A percentile compares a stretch with the other conserved stretches of the same genome.
Conservation (phyloP, 1,284 basidiomycete species). For the Ganoderma resinaceum region DNA sequence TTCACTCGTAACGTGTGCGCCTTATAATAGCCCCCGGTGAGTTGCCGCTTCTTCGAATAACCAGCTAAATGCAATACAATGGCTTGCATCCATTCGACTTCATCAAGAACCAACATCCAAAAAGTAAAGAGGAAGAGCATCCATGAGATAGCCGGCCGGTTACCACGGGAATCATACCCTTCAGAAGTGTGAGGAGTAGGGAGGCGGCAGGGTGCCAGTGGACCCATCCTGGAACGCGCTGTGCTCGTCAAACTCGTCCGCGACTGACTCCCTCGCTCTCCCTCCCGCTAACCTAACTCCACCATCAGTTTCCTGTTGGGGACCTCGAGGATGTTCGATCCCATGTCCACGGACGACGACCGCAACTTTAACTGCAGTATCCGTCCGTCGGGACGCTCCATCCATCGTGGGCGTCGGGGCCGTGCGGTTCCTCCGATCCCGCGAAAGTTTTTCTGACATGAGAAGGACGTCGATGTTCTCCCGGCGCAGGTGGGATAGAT, state of each 20-base stretch:
- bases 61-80: too few relatives aligned
- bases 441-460: not conserved
- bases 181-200: not conserved
- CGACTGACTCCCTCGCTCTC: not conserved
- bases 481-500: not conserved
- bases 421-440: not conserved
- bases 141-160: too few relatives aligned
- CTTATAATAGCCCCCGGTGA: too few relatives aligned
- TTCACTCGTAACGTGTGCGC: too few relatives aligned
- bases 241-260: not conserved
- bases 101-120: too few relatives aligned
- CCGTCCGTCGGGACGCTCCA: too few relatives aligned
- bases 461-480: constrained; percentile 46
- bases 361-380: not conserved
- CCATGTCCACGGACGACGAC: not conserved
- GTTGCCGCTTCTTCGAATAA: too few relatives aligned
- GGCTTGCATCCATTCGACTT: too few relatives aligned
- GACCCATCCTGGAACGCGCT: not conserved
- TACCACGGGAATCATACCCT: too few relatives aligned
- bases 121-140: too few relatives aligned
- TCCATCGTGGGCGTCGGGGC: too few relatives aligned
- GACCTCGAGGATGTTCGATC: not conserved
- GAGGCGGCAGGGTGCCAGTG: not conserved
- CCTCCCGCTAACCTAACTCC: not conserved
- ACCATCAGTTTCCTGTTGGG: not conserved